Evolutionary conservation across 2,329 filamentous ascomycete species (phyloP).

Genomic region (Microcyclosporella mali): DNA sequence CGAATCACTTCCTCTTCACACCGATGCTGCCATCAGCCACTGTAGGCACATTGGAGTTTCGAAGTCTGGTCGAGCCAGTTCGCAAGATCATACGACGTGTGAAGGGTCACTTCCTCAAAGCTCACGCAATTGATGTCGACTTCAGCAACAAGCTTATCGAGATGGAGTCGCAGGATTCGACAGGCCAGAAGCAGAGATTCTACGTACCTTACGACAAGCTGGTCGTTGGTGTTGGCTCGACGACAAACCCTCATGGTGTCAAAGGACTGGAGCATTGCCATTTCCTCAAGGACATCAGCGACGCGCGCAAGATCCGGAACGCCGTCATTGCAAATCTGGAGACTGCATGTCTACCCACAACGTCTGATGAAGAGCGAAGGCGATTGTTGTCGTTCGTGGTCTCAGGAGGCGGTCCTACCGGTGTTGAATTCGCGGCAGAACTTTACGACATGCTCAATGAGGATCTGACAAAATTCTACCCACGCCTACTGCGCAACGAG

Average conservation of each 20-base stretch:
- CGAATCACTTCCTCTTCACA: constrained; percentile 96
- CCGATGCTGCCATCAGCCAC: constrained; percentile 97
- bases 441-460: constrained; percentile 95
- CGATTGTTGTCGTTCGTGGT: constrained; percentile 92
- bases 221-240: constrained; percentile 83
- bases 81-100: constrained; percentile 73
- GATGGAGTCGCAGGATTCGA: constrained; percentile 63
- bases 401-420: constrained; percentile 89
- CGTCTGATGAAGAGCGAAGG: constrained; percentile 76
- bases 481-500: constrained; percentile 86
- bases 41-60: constrained; percentile 85
- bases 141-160: constrained; percentile 90
- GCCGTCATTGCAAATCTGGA: constrained; percentile 85
- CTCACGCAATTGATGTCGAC: constrained; percentile 78
- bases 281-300: constrained; percentile 91
- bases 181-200: constrained; percentile 71
- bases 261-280: constrained; percentile 89
- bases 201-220: constrained; percentile 98
- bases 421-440: constrained; percentile 95
- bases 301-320: constrained; percentile 85
- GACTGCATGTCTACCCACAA: constrained; percentile 85
- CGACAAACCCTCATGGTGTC: constrained; percentile 91
- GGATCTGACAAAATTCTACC: constrained; percentile 77
- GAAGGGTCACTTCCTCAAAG: constrained; percentile 83
- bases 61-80: constrained; percentile 89